Evolutionary conservation across 78 protist genomes (phyloP), one percentile per base, ranked within the genome.

Genomic region (Dictyostelium capitatum): DNA sequence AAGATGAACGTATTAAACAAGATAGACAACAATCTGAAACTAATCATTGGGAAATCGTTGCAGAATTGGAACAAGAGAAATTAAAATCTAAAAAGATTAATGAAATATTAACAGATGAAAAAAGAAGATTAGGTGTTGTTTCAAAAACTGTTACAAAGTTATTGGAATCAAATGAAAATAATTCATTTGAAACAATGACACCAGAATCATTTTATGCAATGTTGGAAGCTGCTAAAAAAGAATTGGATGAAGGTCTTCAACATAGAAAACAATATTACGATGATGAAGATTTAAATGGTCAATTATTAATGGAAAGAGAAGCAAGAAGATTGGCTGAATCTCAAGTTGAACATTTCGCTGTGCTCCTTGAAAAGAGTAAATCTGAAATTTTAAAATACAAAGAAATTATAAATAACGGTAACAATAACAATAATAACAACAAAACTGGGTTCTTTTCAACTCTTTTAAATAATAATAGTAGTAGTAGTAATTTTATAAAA

Each of bases 321-420:
- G 93, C 93, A 12, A 56, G 93, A 77, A 74, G 84, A 65, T 50
- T 87, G 4, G 93, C 93, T 1, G 93, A 87, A 65, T 77, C 93
- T 10, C 93, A 87, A 51, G 93, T 87, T 6, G 91, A 83, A 73
- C 91, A 83, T 73, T 83, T 83, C 17, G 81, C 81, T 20, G 78
- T 87, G 23, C 46, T 87, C 8, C 56, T 87, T n/a, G 93, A 87
- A 65, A 87, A 87, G 74, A 54, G 47, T 65, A 87, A 80, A 87
- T 2, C 19, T 19, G 93, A 87, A 64, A 59, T 87, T 67, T 41
- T 28, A 32, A 50, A 80, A 77, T 62, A 75, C 46, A 62, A 80
- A 64, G 87, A 80, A 80, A 62, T 80, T 46, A 62, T 56, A 30
- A 25, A 56, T 15, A 80, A 80, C 46, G 87, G 87, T 25, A 25